These are phyloP conservation scores for Pythium rhizo-oryzae DNA, from an alignment of 352 stramenopile genomes.

Conservation along the genomic window DNA sequence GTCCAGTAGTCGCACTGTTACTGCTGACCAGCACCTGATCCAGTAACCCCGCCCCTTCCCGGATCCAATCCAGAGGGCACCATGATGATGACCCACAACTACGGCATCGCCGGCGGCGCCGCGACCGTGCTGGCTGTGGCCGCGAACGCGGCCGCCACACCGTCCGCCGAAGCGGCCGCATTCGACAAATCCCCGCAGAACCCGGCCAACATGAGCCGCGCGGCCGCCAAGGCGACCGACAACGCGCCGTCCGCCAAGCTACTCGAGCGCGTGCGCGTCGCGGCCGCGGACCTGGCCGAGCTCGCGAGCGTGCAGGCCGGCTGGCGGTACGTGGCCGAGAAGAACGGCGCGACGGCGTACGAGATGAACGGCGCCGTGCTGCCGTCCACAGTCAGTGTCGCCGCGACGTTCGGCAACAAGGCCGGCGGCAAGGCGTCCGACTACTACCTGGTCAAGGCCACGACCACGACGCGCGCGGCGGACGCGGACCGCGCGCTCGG, in stretches of 20 bases:
- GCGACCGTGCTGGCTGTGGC: neutral
- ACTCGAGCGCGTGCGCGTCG: constrained; percentile 62
- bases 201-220: constrained; percentile 27
- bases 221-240: neutral
- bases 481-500: constrained; percentile 50
- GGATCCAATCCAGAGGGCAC: neutral
- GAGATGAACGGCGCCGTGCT: constrained; percentile 59
- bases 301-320: constrained; percentile 44
- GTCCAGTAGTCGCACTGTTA: too few relatives aligned
- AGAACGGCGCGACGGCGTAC: constrained; percentile 59
- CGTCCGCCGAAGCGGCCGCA: neutral
- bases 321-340: constrained; percentile 57
- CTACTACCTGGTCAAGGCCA: constrained; percentile 67
- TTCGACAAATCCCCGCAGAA: constrained; percentile 30
- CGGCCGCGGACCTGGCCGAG: constrained; percentile 55
- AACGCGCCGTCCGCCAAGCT: constrained; percentile 55
- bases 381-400: constrained; percentile 28
- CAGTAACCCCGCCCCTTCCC: neutral
- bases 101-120: neutral
- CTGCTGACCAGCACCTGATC: too few relatives aligned
- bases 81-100: neutral
- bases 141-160: neutral
- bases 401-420: constrained; percentile 24
- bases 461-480: constrained; percentile 51
- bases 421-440: constrained; percentile 53